Conservation (phyloP, 345 rosid genomes). For the Pugionium cornutum region DNA sequence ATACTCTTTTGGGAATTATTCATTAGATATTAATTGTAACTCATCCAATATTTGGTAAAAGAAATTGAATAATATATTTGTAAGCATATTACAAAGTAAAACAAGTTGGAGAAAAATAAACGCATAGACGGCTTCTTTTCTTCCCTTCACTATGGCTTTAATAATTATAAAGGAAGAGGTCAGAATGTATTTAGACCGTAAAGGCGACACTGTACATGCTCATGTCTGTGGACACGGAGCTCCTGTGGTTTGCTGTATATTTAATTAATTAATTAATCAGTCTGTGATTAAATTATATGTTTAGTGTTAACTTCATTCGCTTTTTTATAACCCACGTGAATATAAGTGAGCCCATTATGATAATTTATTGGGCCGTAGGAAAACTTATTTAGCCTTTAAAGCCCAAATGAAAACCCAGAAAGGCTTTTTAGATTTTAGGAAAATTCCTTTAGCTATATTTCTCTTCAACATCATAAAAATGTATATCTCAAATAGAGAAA, state of each 20-base stretch:
- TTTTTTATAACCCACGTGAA: too few species aligned
- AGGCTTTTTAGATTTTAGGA: too few species aligned
- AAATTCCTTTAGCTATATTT: background rate
- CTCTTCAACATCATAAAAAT: too few species aligned
- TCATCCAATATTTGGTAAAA: too few species aligned
- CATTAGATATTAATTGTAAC: too few species aligned
- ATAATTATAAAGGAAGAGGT: constrained; percentile 12
- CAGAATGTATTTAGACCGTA: constrained; percentile 31
- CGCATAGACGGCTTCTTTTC: constrained; percentile 14
- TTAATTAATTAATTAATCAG: constrained; percentile 1
- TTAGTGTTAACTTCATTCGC: background rate
- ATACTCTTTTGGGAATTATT: background rate
- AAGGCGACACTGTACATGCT: constrained; percentile 25
- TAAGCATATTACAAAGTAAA: background rate
- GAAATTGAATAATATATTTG: too few species aligned
- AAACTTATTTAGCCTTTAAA: too few species aligned
- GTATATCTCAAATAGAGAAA: too few species aligned
- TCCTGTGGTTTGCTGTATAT: background rate
- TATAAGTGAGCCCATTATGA: too few species aligned
- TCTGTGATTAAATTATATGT: constrained; percentile 8
- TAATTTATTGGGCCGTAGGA: too few species aligned
- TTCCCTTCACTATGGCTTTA: background rate
- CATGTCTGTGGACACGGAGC: constrained; percentile 30
- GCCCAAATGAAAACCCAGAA: too few species aligned
- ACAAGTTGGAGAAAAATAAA: constrained; percentile 1